A percentile compares a stretch with the other conserved stretches of the same genome.
phyloP scores from a whole-genome alignment of 2,329 filamentous ascomycete species.

The Apiospora aurea region DNA sequence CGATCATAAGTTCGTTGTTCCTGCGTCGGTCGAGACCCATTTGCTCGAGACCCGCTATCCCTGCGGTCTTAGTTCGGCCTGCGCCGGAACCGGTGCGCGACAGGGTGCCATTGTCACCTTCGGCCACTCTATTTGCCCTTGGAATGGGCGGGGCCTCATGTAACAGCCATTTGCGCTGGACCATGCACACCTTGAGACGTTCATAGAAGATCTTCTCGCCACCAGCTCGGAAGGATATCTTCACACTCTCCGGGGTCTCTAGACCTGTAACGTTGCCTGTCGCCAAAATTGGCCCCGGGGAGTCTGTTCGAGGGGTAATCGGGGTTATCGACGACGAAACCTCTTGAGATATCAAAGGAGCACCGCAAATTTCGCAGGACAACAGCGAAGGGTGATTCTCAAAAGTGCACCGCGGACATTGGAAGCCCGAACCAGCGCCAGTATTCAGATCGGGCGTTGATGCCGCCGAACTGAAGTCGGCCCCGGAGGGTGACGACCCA shows the following conservation, averaged over 20 bases:
- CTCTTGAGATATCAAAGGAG: constrained; percentile 68
- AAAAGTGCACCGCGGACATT: constrained; percentile 92
- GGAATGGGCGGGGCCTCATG: constrained; percentile 90
- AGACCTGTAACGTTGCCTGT: constrained; percentile 45
- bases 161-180: constrained; percentile 94
- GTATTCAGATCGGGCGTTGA: neutral
- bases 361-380: constrained; percentile 91
- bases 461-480: neutral
- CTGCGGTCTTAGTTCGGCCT: constrained; percentile 68
- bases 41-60: constrained; percentile 91
- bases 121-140: constrained; percentile 55
- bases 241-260: constrained; percentile 78
- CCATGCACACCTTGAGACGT: constrained; percentile 83
- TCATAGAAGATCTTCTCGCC: constrained; percentile 93
- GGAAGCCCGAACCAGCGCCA: constrained; percentile 48
- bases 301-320: constrained; percentile 67
- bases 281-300: constrained; percentile 75
- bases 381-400: constrained; percentile 87
- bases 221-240: constrained; percentile 88
- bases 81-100: constrained; percentile 36
- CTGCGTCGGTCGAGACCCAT: constrained; percentile 83
- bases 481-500: constrained; percentile 3
- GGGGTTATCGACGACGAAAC: constrained; percentile 48
- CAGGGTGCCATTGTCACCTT: constrained; percentile 45
- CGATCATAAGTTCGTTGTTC: constrained; percentile 93